Evolutionary conservation across 148 eudicot genomes (phyloP), one percentile per base, ranked within the genome.

Genomic region (Camellia sinensis): DNA sequence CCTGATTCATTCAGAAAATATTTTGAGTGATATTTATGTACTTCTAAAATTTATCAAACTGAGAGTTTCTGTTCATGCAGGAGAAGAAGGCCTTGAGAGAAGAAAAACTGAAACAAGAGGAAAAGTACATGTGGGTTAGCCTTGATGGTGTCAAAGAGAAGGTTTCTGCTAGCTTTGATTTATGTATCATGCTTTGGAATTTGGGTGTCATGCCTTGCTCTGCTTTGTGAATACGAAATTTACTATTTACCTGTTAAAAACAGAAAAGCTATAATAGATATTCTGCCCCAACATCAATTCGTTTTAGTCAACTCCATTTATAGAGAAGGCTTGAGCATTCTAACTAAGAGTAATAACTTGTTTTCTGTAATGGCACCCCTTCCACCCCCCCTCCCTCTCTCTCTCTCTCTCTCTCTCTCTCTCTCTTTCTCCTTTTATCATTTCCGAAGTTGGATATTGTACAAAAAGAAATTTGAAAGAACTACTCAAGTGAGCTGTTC

Each of bases 111-210:
- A 91, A 92, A 85, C 92, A 79, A 86, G 99, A 97, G 86, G 99
- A 97, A 80, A 97, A 97, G 84, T 97, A 94, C 82, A 97, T 94
- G 98, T 97, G 98, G 99, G 99, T 98, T 77, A 79, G 91, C 72
- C 87, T 97, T 64, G 96, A 94, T 83, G 99, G 97, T 75, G 97
- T 94, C 71, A 94, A 89, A 88, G 99, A 97, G 87, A 97, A 92
- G 99, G 99, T 97, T 75, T 62, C 41, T 59, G 69, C 52, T 71
- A 41, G 52, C 68, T 74, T 50, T 69, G 57, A 44, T 56, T 57
- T 44, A 15, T 70, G 54, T 73, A 11, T 50, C 54, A 18, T 82
- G 59, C 67, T 75, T 60, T 61, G 64, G 41, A 45, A 29, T 57
- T 65, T 21, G 45, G n/a, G 3, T 37, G 46, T 15, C 2, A 5